These are phyloP conservation scores for Cyclocybe cylindracea DNA, from an alignment of 768 basidiomycete species.

Conservation along the genomic window DNA sequence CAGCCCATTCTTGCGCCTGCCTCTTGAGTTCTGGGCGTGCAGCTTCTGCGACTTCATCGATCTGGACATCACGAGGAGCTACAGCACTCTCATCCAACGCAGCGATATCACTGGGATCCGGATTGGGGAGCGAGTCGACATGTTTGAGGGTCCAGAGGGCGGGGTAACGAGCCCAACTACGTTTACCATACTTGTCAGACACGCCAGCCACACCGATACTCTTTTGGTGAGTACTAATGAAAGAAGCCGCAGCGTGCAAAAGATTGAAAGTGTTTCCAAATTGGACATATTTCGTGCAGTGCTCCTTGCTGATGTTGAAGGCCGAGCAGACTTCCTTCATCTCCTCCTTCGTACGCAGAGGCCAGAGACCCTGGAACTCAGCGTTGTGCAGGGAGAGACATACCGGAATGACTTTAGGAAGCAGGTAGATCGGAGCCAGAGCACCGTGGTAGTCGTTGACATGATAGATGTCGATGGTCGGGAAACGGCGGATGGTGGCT, in stretches of 20 bases:
- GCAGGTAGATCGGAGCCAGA: constrained; percentile 85
- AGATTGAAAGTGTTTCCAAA: constrained; percentile 98
- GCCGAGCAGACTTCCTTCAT: constrained; percentile 99
- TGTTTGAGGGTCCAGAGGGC: constrained; percentile 95
- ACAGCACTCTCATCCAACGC: constrained; percentile 83
- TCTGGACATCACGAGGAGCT: constrained; percentile 67
- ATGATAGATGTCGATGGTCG: constrained; percentile 92
- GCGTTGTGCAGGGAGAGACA: constrained; percentile 96
- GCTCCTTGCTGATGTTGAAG: constrained; percentile 95
- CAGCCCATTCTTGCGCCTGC: constrained; percentile 95
- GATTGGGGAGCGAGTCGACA: constrained; percentile 94
- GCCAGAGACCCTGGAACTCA: constrained; percentile 97
- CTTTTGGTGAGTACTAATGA: constrained; percentile 92
- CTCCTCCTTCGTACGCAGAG: constrained; percentile 93
- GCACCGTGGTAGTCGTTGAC: constrained; percentile 96
- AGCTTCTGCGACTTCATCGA: constrained; percentile 84
- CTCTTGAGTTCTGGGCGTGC: constrained; percentile 89
- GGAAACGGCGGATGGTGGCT: constrained; percentile 82
- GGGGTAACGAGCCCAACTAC: constrained; percentile 95
- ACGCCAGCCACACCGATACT: constrained; percentile 94
- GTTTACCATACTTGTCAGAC: constrained; percentile 97
- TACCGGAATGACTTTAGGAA: constrained; percentile 87
- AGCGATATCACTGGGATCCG: constrained; percentile 93
- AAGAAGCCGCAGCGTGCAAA: constrained; percentile 90
- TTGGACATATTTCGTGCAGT: constrained; percentile 96